These are phyloP conservation scores for Hypoxylon sp. DNA, from an alignment of 2,329 filamentous ascomycete species.

Conservation along the genomic window DNA sequence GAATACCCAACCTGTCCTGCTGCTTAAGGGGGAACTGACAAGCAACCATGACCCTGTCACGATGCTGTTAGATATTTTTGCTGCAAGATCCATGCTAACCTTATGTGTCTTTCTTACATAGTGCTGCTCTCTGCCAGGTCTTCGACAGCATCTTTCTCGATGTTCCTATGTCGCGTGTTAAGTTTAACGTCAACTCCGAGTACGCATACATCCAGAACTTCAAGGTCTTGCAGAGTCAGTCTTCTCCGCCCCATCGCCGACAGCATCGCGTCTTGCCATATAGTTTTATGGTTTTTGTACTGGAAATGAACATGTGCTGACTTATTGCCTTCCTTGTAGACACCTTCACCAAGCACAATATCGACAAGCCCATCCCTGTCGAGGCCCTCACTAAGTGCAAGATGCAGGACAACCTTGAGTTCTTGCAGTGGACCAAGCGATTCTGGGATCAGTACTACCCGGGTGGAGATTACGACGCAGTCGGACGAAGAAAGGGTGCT, in stretches of 20 bases:
- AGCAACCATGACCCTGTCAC: constrained; percentile 21
- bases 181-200: constrained; percentile 98
- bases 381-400: constrained; percentile 95
- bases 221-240: constrained; percentile 94
- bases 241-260: constrained; percentile 12
- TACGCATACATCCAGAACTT: constrained; percentile 99
- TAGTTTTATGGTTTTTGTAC: constrained; percentile 4
- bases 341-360: constrained; percentile 84
- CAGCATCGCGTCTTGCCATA: constrained; percentile 2
- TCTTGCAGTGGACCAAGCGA: constrained; percentile 95
- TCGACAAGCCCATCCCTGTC: constrained; percentile 93
- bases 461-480: constrained; percentile 95
- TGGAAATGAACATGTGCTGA: constrained; percentile 11
- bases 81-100: constrained; percentile 45
- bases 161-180: constrained; percentile 94
- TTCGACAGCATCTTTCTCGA: constrained; percentile 99
- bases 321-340: constrained; percentile 64
- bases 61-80: constrained; percentile 3
- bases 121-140: constrained; percentile 95
- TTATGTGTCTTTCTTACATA: constrained; percentile 57
- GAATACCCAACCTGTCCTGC: constrained; percentile 16
- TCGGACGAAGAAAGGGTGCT: constrained; percentile 85
- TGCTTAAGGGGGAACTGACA: constrained; percentile 9
- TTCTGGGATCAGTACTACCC: constrained; percentile 99
- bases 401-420: constrained; percentile 99